Evolutionary conservation across 2,329 filamentous ascomycete genomes (phyloP).

Genomic region (Pseudomassariella vexata): DNA sequence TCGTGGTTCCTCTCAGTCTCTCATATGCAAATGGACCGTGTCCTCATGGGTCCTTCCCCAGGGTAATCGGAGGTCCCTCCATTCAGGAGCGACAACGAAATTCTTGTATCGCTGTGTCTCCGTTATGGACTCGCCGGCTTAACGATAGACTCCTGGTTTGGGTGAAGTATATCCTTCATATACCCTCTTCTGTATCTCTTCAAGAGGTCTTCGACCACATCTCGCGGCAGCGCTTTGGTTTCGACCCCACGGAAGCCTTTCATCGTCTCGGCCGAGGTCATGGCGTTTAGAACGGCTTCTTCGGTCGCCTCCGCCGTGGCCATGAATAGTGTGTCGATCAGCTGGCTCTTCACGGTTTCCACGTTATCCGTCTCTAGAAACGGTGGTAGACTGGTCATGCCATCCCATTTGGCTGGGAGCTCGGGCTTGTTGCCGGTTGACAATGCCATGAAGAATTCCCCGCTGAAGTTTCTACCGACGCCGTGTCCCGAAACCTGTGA

Average conservation of each 20-base stretch:
- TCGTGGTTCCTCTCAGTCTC: too few species aligned
- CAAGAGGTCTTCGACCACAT: too few species aligned
- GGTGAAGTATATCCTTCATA: too few species aligned
- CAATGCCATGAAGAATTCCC: slow-evolving; percentile 5
- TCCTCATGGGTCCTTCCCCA: too few species aligned
- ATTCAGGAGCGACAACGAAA: too few species aligned
- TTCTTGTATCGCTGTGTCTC: too few species aligned
- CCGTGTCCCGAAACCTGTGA: not conserved
- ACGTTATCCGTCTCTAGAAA: slow-evolving; percentile 5
- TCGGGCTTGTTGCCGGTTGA: slow-evolving; percentile 2
- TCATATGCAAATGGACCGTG: too few species aligned
- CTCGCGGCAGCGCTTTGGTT: not conserved
- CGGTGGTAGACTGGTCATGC: slow-evolving; percentile 1
- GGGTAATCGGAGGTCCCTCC: too few species aligned
- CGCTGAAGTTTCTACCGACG: slow-evolving; percentile 1
- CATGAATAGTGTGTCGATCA: slow-evolving; percentile 2
- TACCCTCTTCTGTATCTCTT: too few species aligned
- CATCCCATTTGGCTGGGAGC: not conserved
- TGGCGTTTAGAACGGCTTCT: slow-evolving; percentile 5
- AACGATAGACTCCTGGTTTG: too few species aligned
- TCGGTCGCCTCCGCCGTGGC: slow-evolving; percentile 5
- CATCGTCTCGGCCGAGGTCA: slow-evolving; percentile 2
- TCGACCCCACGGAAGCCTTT: not conserved
- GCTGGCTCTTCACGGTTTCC: slow-evolving; percentile 1
- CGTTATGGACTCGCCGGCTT: too few species aligned